phyloP scores from a whole-genome alignment of 1,139 yeast genomes.

The Yamadazyma blattariae region DNA sequence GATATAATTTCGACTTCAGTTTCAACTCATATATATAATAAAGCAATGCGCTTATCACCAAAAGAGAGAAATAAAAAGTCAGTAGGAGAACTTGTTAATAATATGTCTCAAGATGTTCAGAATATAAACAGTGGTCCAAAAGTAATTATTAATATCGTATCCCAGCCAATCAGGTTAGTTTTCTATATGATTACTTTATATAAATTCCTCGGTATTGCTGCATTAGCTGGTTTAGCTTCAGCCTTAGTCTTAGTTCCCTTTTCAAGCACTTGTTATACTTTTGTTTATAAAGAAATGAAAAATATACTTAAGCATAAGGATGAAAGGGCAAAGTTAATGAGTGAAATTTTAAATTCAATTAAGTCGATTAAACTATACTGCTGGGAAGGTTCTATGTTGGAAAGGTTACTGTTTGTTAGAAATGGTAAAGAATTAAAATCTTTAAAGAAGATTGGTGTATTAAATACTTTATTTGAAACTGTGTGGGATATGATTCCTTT shows the following conservation, averaged over 20 bases:
- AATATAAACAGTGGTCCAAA: constrained; percentile 22
- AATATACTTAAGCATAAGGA: constrained; percentile 31
- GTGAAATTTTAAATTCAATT: constrained; percentile 38
- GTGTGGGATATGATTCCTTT: constrained; percentile 40
- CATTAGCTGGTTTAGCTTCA: constrained; percentile 34
- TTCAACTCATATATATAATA: constrained; percentile 29
- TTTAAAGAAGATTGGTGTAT: constrained; percentile 29
- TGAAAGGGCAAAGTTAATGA: constrained; percentile 34
- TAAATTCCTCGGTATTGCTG: constrained; percentile 30
- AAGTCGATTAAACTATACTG: constrained; percentile 40
- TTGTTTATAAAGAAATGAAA: constrained; percentile 24
- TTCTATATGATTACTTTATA: constrained; percentile 27
- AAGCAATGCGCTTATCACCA: constrained; percentile 35
- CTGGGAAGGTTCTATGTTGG: constrained; percentile 41
- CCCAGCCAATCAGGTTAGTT: constrained; percentile 29
- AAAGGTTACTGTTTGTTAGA: constrained; percentile 31
- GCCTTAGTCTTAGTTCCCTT: constrained; percentile 34
- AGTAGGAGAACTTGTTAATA: constrained; percentile 40
- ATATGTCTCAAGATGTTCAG: constrained; percentile 35
- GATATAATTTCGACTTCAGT: constrained; percentile 22
- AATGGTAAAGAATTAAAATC: constrained; percentile 33
- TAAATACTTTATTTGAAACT: constrained; percentile 27
- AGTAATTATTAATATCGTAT: constrained; percentile 23
- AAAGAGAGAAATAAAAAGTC: constrained; percentile 36
- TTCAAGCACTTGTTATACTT: constrained; percentile 27